A percentile compares a stretch with the other conserved stretches of the same genome.
Conservation (phyloP, 768 basidiomycete species). For the Leccinum subtestaceum region DNA sequence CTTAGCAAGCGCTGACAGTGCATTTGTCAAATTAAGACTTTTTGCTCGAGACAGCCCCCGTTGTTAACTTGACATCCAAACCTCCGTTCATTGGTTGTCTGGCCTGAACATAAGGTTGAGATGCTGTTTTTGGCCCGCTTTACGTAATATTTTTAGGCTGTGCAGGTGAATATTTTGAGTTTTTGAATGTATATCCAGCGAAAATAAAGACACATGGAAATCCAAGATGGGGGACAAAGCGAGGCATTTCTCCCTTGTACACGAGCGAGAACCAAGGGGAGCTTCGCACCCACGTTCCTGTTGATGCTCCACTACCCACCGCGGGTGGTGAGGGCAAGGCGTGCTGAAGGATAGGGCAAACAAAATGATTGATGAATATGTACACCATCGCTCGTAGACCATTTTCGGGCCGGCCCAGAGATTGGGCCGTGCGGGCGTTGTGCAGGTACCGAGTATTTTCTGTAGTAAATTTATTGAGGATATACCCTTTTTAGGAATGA, state of each 20-base stretch:
- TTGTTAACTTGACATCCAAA: not conserved
- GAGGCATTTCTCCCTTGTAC: slow-evolving; percentile 12
- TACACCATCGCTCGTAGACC: not conserved
- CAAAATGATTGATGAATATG: not conserved
- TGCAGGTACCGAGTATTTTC: slow-evolving; percentile 15
- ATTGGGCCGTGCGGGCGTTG: not conserved
- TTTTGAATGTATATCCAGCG: not conserved
- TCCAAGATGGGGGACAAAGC: slow-evolving; percentile 9
- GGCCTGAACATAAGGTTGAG: not conserved
- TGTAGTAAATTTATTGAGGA: slow-evolving; percentile 15
- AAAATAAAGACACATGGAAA: slow-evolving; percentile 4
- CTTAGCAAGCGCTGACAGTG: not conserved
- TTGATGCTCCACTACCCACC: slow-evolving; percentile 18
- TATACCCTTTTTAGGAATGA: slow-evolving; percentile 13
- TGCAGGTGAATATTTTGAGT: not conserved
- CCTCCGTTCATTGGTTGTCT: not conserved
- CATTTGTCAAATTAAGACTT: not conserved
- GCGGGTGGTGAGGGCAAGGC: slow-evolving; percentile 17
- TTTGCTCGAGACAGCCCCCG: not conserved
- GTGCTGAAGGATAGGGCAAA: slow-evolving; percentile 7
- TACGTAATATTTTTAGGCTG: not conserved
- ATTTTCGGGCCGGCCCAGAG: not conserved
- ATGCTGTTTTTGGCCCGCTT: not conserved
- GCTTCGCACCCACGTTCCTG: slow-evolving; percentile 29
- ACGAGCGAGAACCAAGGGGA: slow-evolving; percentile 12